Conservation (phyloP, 1,139 yeast genomes). For the Geotrichum fermentans region DNA sequence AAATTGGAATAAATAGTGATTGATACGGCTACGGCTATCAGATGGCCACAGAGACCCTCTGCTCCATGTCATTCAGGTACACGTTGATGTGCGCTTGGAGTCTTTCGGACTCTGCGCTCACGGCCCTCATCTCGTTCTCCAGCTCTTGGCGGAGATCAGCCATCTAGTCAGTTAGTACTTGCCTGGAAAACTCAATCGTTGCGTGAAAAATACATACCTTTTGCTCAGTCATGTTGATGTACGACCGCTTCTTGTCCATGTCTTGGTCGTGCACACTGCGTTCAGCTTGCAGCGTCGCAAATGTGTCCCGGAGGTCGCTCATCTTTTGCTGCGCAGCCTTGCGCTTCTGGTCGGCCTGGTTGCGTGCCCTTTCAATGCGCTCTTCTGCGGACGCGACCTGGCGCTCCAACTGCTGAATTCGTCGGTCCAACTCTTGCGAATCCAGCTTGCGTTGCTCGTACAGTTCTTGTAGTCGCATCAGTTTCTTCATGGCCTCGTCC, state of each 20-base stretch:
- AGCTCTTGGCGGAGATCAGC: constrained; percentile 43
- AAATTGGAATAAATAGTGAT: too few relatives aligned
- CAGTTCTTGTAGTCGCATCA: constrained; percentile 45
- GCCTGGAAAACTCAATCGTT: not conserved
- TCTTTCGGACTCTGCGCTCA: constrained; percentile 51
- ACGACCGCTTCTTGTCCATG: constrained; percentile 45
- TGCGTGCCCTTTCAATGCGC: constrained; percentile 48
- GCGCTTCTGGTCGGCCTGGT: constrained; percentile 48
- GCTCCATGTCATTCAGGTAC: constrained; percentile 48
- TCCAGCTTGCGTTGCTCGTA: constrained; percentile 46
- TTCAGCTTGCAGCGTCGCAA: constrained; percentile 48
- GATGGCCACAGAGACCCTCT: constrained; percentile 20
- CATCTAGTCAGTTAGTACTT: constrained; percentile 33
- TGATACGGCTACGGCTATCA: not conserved
- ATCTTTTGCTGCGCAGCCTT: constrained; percentile 45
- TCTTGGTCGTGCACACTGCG: constrained; percentile 51
- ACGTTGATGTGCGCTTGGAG: constrained; percentile 50
- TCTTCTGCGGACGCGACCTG: constrained; percentile 54
- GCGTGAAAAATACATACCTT: constrained; percentile 23
- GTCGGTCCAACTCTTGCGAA: constrained; percentile 48
- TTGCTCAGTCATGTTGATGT: constrained; percentile 47
- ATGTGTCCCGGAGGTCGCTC: constrained; percentile 45
- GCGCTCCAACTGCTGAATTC: constrained; percentile 47
- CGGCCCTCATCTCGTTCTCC: constrained; percentile 51
- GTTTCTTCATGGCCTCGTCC: constrained; percentile 43